Evolutionary conservation across 1,139 yeast species (phyloP), one percentile per base, ranked within the genome.

Genomic region (Candida sp.): DNA sequence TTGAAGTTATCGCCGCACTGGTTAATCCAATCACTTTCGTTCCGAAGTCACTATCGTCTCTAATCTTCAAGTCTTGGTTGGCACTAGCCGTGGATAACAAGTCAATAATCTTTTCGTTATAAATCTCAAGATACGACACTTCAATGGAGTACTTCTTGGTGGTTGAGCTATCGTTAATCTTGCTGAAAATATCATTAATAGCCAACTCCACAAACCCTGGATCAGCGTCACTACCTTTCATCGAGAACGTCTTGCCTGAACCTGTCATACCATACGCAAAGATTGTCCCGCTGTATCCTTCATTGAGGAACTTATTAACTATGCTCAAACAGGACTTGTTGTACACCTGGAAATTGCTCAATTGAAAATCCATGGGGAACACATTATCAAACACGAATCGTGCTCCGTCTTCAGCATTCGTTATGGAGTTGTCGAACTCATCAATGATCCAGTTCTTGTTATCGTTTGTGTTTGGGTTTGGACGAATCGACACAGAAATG

Each of bases 181-280:
- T 76, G 12, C 73, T 71, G 62, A 87, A 92, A 5, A 92, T 79
- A 48, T 88, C 86, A 53, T 80, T 77, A 4, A 88, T 85, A 1
- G 97, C 88, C 40, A 86, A 73, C 26, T 89, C 88, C 42, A 92
- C 90, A 51, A 92, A 80, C 27, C 98, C 98, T 0, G 90, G 87
- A 58, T 89, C 91, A 1, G 65, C 58, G 0, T 71, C 75, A 9
- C 80, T 74, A 33, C 97, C 97, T 57, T 88, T 88, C 97, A 93
- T 91, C 3, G 96, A 87, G 63, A 84, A 88, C 0, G 98, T 93
- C 66, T 93, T 93, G 32, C 98, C 98, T 1, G 97, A 90, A 0
- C 98, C 98, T 0, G 98, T 91, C 93, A 90, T 90, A 46, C 97
- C 96, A 63, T 92, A 91, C 2, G 97, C 97, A 68, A 93, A 91